phyloP scores from a whole-genome alignment of 2,329 filamentous ascomycete genomes.

The Sclerotinia subarctica region DNA sequence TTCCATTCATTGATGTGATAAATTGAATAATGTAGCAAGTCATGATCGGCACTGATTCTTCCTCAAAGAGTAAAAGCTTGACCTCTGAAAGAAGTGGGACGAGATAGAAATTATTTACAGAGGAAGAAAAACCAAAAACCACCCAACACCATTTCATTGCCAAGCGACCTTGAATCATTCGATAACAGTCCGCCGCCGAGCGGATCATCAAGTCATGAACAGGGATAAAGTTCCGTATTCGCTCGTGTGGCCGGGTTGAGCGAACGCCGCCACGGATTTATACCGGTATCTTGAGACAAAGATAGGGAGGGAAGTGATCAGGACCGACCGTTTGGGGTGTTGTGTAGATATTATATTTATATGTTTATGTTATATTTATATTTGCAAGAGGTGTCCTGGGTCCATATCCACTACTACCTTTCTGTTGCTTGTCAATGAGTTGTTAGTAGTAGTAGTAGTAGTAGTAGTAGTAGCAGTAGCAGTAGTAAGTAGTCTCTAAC shows the following conservation, averaged over 20 bases:
- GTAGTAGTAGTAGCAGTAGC: too few species aligned
- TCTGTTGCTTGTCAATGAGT: too few species aligned
- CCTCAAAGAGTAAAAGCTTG: not conserved
- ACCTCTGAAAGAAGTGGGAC: not conserved
- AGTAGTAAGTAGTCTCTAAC: too few species aligned
- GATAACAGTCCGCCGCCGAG: slow-evolving; percentile 3
- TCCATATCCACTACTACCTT: not conserved
- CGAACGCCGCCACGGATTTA: not conserved
- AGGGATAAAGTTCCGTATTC: not conserved
- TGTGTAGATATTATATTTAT: too few species aligned
- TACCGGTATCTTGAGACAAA: not conserved
- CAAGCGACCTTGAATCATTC: slow-evolving; percentile 11
- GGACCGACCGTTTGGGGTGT: not conserved
- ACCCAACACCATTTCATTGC: not conserved
- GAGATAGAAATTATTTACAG: not conserved
- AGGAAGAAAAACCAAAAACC: not conserved
- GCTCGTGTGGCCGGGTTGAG: not conserved
- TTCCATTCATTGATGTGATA: not conserved
- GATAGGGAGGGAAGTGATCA: not conserved
- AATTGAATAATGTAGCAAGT: not conserved
- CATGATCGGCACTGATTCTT: not conserved
- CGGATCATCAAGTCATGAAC: not conserved
- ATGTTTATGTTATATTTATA: not conserved
- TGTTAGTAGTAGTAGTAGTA: too few species aligned
- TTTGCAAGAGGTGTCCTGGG: not conserved